Conservation (phyloP, 768 basidiomycete species). For the Tulasnella sp. region DNA sequence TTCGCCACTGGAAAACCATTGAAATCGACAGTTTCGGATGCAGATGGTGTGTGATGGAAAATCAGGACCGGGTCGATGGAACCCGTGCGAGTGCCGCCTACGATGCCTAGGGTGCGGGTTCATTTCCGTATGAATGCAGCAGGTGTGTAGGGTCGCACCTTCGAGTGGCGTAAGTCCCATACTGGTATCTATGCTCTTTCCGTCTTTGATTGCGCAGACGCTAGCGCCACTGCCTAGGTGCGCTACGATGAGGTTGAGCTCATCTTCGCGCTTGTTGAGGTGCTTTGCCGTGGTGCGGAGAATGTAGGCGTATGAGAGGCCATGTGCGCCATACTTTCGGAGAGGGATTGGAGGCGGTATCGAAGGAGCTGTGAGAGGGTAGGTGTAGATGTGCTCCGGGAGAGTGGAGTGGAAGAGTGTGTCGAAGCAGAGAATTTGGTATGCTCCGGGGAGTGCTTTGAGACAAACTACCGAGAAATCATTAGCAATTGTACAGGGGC, state of each 20-base stretch:
- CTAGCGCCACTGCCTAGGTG: conserved; percentile 91
- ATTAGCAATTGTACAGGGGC: conserved; percentile 26
- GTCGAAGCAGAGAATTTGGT: conserved; percentile 78
- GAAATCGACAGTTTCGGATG: conserved; percentile 52
- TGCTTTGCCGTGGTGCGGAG: conserved; percentile 46
- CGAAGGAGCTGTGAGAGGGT: conserved; percentile 41
- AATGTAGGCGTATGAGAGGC: conserved; percentile 48
- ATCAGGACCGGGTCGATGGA: conserved; percentile 74
- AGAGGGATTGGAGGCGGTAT: conserved; percentile 47
- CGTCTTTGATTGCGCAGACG: conserved; percentile 58
- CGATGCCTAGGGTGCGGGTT: conserved; percentile 36
- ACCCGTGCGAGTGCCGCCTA: conserved; percentile 79
- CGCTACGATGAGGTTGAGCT: conserved; percentile 64
- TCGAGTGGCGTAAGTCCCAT: conserved; percentile 90
- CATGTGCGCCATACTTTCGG: conserved; percentile 88
- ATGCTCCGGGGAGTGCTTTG: conserved; percentile 47
- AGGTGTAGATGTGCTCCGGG: conserved; percentile 62
- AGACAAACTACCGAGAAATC: conserved; percentile 43
- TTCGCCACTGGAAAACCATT: conserved; percentile 35
- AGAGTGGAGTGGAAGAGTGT: conserved; percentile 73
- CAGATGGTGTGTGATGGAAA: conserved; percentile 62
- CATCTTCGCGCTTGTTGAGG: conserved; percentile 40
- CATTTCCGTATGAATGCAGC: background rate
- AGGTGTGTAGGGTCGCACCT: conserved; percentile 23
- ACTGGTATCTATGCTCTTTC: conserved; percentile 68